These are phyloP conservation scores for Terfezia boudieri DNA, from an alignment of 495 filamentous ascomycete species.

Conservation along the genomic window DNA sequence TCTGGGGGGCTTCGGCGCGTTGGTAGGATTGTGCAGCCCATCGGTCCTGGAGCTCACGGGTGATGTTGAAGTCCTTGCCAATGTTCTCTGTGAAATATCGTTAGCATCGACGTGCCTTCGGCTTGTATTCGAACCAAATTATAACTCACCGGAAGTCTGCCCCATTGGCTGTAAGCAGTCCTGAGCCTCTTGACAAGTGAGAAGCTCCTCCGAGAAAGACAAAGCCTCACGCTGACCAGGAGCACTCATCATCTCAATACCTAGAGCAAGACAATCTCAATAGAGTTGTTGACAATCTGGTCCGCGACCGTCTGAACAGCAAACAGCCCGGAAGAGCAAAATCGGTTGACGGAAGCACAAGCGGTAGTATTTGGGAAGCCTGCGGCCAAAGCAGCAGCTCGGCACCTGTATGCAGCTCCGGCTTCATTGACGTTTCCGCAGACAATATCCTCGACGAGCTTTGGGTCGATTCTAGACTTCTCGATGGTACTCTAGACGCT, in stretches of 20 bases:
- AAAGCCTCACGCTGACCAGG: constrained; percentile 41
- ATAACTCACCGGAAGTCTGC: constrained; percentile 40
- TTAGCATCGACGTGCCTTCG: not conserved
- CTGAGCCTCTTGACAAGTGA: constrained; percentile 45
- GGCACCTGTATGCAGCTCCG: constrained; percentile 74
- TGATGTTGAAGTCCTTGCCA: constrained; percentile 69
- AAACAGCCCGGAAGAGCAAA: constrained; percentile 91
- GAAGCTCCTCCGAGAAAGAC: constrained; percentile 58
- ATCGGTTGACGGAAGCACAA: constrained; percentile 68
- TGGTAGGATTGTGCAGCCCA: constrained; percentile 72
- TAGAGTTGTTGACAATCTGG: constrained; percentile 57
- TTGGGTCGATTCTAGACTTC: constrained; percentile 56
- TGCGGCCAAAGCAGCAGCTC: constrained; percentile 69
- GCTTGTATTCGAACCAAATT: not conserved
- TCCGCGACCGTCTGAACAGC: constrained; percentile 86
- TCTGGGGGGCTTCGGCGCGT: constrained; percentile 74
- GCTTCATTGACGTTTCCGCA: constrained; percentile 77
- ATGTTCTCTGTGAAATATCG: constrained; percentile 44
- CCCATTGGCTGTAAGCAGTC: constrained; percentile 95
- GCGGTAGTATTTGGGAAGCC: constrained; percentile 80
- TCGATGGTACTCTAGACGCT: constrained; percentile 39
- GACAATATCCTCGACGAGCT: constrained; percentile 74
- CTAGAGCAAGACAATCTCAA: constrained; percentile 68
- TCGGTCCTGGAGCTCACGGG: constrained; percentile 55
- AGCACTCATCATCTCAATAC: constrained; percentile 68